phyloP scores from a whole-genome alignment of 164 flowering plant genomes.

The Saururus chinensis region DNA sequence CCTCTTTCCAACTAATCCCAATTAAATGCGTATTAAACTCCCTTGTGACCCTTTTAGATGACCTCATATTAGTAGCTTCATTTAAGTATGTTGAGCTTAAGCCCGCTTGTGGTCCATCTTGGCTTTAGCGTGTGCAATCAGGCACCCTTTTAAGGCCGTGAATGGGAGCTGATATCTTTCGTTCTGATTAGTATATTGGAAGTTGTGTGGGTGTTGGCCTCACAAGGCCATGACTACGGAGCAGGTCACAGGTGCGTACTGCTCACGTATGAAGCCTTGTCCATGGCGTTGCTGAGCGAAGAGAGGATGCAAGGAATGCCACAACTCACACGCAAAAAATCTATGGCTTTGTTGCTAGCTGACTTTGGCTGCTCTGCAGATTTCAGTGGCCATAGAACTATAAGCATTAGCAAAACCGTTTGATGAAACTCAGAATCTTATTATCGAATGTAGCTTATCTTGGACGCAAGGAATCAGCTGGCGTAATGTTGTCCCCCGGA shows the following conservation, averaged over 20 bases:
- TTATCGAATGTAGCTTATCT: background rate
- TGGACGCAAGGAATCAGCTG: background rate
- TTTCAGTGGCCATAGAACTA: too few species aligned
- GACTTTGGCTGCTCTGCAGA: too few species aligned
- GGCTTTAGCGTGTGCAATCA: background rate
- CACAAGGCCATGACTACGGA: background rate
- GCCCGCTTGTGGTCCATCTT: background rate
- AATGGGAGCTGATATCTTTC: too few species aligned
- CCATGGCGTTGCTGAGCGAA: background rate
- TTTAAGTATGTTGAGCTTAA: background rate
- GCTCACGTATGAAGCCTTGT: background rate
- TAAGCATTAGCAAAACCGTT: too few species aligned
- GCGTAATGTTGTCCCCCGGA: background rate
- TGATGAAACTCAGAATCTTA: background rate
- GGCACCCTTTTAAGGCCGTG: background rate
- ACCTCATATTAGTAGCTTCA: too few species aligned
- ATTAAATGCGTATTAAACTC: slow-evolving; percentile 13
- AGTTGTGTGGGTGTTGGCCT: background rate
- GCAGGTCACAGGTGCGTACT: background rate
- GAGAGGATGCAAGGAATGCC: too few species aligned
- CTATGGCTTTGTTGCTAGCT: too few species aligned
- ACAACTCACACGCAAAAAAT: too few species aligned
- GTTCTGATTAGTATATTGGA: too few species aligned
- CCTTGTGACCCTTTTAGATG: background rate
- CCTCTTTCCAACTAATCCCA: slow-evolving; percentile 25